phyloP scores from a whole-genome alignment of 2,329 filamentous ascomycete species.

The Penicillium expansum region DNA sequence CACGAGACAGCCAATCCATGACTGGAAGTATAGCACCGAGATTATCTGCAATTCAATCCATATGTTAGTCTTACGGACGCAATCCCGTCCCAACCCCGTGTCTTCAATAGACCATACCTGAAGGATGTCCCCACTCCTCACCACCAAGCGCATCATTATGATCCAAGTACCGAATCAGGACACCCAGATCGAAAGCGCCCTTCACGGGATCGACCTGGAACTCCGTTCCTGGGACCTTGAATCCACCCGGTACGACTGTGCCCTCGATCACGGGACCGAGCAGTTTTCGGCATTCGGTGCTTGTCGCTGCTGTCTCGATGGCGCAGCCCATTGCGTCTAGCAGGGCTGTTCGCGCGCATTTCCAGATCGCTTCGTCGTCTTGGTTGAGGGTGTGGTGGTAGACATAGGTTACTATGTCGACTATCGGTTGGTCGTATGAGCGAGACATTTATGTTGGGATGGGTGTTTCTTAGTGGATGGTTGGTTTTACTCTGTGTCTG shows the following conservation, averaged over 20 bases:
- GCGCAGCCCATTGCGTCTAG: slow-evolving; percentile 29
- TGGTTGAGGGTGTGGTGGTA: slow-evolving; percentile 18
- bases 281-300: slow-evolving; percentile 16
- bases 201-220: slow-evolving; percentile 38
- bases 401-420: slow-evolving; percentile 24
- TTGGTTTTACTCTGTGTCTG: not conserved
- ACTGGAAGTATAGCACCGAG: slow-evolving; percentile 39
- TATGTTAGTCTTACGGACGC: not conserved
- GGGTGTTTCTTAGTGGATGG: not conserved
- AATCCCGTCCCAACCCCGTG: no score
- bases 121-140: slow-evolving; percentile 47
- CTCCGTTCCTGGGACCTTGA: slow-evolving; percentile 40
- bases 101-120: slow-evolving; percentile 20
- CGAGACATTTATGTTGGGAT: slow-evolving; percentile 17
- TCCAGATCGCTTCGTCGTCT: slow-evolving; percentile 18
- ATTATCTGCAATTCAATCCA: slow-evolving; percentile 33
- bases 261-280: slow-evolving; percentile 17
- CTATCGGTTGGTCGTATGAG: slow-evolving; percentile 41
- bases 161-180: slow-evolving; percentile 43
- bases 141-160: slow-evolving; percentile 44
- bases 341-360: slow-evolving; percentile 20
- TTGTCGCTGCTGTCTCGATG: slow-evolving; percentile 25
- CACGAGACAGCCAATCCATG: slow-evolving; percentile 33
- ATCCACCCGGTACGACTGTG: slow-evolving; percentile 30
- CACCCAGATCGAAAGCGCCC: slow-evolving; percentile 41